These are phyloP conservation scores for Flaveria sonorensis DNA, from an alignment of 129 eudicot genomes.

Conservation along the genomic window DNA sequence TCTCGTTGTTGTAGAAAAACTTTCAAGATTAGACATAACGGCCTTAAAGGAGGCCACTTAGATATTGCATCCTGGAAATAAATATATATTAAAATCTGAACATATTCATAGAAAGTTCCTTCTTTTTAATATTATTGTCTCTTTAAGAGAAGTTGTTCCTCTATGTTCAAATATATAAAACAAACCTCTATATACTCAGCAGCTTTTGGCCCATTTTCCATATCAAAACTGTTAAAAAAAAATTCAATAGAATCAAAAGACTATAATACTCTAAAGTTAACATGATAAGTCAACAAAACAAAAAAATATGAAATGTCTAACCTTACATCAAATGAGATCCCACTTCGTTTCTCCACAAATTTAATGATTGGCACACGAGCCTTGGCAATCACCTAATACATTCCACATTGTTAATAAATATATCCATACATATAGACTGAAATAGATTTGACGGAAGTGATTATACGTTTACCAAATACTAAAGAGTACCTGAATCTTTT, in stretches of 20 bases:
- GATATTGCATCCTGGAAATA: slow-evolving; percentile 64
- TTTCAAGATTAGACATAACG: slow-evolving; percentile 87
- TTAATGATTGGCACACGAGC: slow-evolving; percentile 95
- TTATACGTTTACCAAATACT: not conserved
- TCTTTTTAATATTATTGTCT: not conserved
- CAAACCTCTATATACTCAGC: slow-evolving; percentile 88
- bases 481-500: slow-evolving; percentile 77
- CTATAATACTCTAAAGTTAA: slow-evolving; percentile 1
- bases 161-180: slow-evolving; percentile 7
- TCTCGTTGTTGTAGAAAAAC: slow-evolving; percentile 93
- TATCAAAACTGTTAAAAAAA: slow-evolving; percentile 73
- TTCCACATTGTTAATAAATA: slow-evolving; percentile 12
- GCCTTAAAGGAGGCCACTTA: slow-evolving; percentile 83
- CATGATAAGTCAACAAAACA: not conserved
- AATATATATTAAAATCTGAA: not conserved
- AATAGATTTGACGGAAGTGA: not conserved
- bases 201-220: slow-evolving; percentile 92
- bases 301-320: slow-evolving; percentile 22
- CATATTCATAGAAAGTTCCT: not conserved
- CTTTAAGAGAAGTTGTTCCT: not conserved
- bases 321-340: slow-evolving; percentile 88
- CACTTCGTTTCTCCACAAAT: slow-evolving; percentile 90
- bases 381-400: slow-evolving; percentile 80
- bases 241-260: slow-evolving; percentile 10
- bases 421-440: slow-evolving; percentile 6